Evolutionary conservation across 139 green algal species (phyloP), one percentile per base, ranked within the genome.

Genomic region (Micromonas commoda): DNA sequence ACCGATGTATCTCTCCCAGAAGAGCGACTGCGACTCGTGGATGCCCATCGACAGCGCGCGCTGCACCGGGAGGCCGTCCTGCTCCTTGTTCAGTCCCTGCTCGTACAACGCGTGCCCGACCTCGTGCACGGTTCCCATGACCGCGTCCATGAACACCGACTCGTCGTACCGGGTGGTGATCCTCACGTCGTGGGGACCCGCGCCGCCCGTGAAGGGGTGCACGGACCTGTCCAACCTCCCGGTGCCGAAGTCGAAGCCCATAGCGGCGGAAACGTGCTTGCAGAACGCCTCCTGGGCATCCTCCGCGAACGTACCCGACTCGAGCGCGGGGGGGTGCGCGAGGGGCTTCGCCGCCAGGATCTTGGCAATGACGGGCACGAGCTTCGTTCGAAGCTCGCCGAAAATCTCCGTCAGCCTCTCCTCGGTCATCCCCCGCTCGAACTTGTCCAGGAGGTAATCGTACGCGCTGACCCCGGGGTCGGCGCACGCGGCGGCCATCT

Each of bases 81-180:
- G 86, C 64, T 89, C 82, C 32, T 89, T 73, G 77, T 89, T 87
- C 29, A 38, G 37, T n/a, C 91, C 91, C 83, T 96, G 91, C 86
- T 97, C 93, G 74, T 96, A 96, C 78, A 96, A 85, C 0, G 91
- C 87, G 81, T 97, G 93, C 24, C 93, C 91, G 3, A 77, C 57
- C 68, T 87, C 82, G 70, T 86, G 82, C 23, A 87, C 75, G 0
- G 75, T 77, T 29, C 83, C 85, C 0, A 86, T 91, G 33, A 97
- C 79, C 1, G 89, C 91, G 80, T 95, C 90, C 2, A 84, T 88
- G 31, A 96, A 38, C 73, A 93, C 86, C 9, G 89, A 72, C 64
- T 84, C 77, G 81, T 96, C 93, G 86, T 94, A 97, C 28, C 93
- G 90, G 0, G 90, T 96, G 2, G 93, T 97, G 89, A 97, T 96